Conservation (phyloP, 345 rosid species). For the Aquilaria sinensis region DNA sequence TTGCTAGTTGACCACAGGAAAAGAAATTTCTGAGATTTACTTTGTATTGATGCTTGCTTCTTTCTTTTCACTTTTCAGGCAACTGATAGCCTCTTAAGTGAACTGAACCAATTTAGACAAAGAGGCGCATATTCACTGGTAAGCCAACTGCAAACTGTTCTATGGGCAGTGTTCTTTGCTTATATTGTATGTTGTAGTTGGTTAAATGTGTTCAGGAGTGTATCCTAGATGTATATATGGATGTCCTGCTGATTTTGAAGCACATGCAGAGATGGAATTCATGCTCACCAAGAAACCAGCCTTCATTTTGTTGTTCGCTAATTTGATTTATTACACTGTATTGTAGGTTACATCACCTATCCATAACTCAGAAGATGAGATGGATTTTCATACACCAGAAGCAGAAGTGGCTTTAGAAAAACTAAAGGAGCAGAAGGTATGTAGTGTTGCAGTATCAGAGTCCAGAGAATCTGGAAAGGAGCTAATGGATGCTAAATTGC, state of each 20-base stretch:
- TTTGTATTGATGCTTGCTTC: conserved; percentile 7
- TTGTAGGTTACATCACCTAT: conserved; percentile 45
- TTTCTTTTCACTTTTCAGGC: conserved; percentile 32
- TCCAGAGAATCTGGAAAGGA: conserved; percentile 24
- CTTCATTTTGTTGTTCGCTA: neutral
- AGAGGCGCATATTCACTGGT: conserved; percentile 40
- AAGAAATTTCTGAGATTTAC: too few relatives aligned
- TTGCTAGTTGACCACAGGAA: too few relatives aligned
- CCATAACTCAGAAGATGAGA: conserved; percentile 36
- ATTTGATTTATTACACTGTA: neutral
- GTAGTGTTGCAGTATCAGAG: conserved; percentile 22
- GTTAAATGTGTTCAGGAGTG: too few relatives aligned
- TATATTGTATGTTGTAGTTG: neutral
- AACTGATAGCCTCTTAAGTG: conserved; percentile 24
- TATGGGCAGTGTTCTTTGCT: conserved; percentile 2
- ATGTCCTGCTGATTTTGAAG: conserved; percentile 1
- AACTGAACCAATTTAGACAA: conserved; percentile 36
- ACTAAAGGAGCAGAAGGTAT: conserved; percentile 21
- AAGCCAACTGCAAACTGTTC: conserved; percentile 19
- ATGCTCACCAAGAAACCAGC: too few relatives aligned
- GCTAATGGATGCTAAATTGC: conserved; percentile 29
- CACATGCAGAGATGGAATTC: neutral
- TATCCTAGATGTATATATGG: neutral
- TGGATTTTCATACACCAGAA: conserved; percentile 26
- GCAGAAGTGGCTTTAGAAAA: conserved; percentile 24